Evolutionary conservation across 257 asterid species (phyloP).

Genomic region (Verbena officinalis): DNA sequence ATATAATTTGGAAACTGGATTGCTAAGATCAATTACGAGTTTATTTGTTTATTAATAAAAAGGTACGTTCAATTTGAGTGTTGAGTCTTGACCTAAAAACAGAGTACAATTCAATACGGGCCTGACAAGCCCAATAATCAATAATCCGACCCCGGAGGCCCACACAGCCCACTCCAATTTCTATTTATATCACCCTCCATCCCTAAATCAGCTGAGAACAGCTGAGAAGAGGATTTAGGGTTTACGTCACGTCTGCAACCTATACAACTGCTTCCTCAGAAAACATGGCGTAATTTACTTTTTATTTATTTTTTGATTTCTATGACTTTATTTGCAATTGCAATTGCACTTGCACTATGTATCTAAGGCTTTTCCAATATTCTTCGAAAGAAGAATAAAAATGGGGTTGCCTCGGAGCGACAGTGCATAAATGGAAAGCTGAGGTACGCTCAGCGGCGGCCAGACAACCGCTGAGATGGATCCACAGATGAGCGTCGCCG

Average conservation of each 20-base stretch:
- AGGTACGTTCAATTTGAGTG: no score
- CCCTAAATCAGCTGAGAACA: no score
- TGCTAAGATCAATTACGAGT: no score
- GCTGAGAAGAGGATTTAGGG: no score
- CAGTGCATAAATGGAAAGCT: conserved; percentile 45
- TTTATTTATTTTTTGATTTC: no score
- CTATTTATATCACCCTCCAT: background rate
- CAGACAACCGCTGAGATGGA: conserved; percentile 63
- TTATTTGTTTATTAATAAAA: no score
- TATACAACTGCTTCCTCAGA: background rate
- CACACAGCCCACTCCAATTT: conserved; percentile 5
- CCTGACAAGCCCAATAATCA: background rate
- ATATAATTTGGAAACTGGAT: no score
- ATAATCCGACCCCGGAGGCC: background rate
- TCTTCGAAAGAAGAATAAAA: conserved; percentile 13
- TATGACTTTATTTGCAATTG: background rate
- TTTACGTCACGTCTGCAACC: background rate
- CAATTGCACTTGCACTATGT: conserved; percentile 31
- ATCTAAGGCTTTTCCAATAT: conserved; percentile 34
- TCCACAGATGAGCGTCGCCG: conserved; percentile 41
- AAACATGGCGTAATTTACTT: background rate
- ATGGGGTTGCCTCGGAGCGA: conserved; percentile 33
- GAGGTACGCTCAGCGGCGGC: conserved; percentile 51
- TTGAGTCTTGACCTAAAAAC: no score
- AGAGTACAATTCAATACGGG: no score